Conservation (phyloP, 306 rosid genomes). For the Abrus pulchellus region DNA sequence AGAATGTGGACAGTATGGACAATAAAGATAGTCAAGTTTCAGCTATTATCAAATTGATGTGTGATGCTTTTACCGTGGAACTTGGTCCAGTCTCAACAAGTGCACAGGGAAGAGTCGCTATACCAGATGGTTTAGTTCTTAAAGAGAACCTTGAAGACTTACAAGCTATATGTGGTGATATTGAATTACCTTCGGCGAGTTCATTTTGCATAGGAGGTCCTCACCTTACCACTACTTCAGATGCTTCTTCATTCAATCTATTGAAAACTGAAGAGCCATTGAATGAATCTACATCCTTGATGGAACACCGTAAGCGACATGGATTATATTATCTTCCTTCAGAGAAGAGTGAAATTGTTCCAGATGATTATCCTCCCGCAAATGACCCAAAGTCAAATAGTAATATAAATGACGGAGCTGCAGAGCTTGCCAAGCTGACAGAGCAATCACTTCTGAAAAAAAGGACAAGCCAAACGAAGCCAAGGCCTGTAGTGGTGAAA, state of each 20-base stretch:
- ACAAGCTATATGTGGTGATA: slow-evolving; percentile 67
- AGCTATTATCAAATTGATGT: slow-evolving; percentile 57
- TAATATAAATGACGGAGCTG: slow-evolving; percentile 58
- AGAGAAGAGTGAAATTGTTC: slow-evolving; percentile 64
- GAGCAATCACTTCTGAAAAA: slow-evolving; percentile 82
- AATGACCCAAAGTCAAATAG: slow-evolving; percentile 64
- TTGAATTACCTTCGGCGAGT: slow-evolving; percentile 61
- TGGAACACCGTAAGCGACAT: slow-evolving; percentile 92
- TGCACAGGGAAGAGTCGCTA: slow-evolving; percentile 82
- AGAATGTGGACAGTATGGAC: slow-evolving; percentile 49
- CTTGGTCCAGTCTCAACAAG: slow-evolving; percentile 80
- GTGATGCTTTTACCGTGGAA: slow-evolving; percentile 66
- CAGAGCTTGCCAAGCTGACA: slow-evolving; percentile 77
- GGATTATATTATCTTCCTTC: slow-evolving; percentile 91
- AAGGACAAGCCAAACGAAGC: slow-evolving; percentile 74
- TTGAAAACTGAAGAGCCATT: slow-evolving; percentile 61
- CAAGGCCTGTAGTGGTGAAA: slow-evolving; percentile 92
- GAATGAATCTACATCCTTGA: slow-evolving; percentile 79
- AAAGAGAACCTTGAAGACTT: slow-evolving; percentile 80
- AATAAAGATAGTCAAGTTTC: slow-evolving; percentile 58
- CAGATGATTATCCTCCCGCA: slow-evolving; percentile 83
- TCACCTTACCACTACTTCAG: slow-evolving; percentile 46
- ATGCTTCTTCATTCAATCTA: slow-evolving; percentile 54
- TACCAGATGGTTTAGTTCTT: slow-evolving; percentile 83
- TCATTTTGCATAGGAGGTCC: slow-evolving; percentile 59